Conservation (phyloP, 106 monocot genomes). For the Posidonia australis region DNA sequence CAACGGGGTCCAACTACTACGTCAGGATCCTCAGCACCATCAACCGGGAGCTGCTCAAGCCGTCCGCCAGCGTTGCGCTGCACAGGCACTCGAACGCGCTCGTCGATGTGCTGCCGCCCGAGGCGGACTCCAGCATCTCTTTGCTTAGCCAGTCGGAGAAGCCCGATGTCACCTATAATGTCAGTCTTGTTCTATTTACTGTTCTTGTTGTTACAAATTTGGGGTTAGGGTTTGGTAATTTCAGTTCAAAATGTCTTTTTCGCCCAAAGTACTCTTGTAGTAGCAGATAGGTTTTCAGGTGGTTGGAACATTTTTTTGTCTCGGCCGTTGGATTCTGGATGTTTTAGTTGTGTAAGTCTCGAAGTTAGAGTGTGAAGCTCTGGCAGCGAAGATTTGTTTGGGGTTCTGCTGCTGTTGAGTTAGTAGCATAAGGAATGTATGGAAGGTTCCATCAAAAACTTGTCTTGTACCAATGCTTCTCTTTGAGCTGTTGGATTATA, state of each 20-base stretch:
- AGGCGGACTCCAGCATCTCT: conserved; percentile 93
- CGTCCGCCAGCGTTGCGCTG: conserved; percentile 87
- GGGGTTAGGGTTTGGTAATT: not conserved
- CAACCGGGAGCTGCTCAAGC: conserved; percentile 86
- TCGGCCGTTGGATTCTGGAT: no score
- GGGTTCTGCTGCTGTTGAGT: no score
- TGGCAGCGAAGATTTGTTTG: no score
- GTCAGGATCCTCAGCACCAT: conserved; percentile 91
- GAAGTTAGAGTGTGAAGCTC: no score
- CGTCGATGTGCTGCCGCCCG: conserved; percentile 89
- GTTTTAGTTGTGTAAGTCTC: no score
- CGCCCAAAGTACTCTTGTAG: not conserved
- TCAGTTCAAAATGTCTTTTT: not conserved
- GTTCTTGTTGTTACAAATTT: not conserved
- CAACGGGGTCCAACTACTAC: conserved; percentile 96
- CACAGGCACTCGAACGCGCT: conserved; percentile 96
- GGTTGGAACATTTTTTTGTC: no score
- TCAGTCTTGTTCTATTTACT: conserved; percentile 11
- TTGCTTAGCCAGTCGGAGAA: conserved; percentile 66
- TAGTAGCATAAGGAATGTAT: no score
- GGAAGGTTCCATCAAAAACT: no score
- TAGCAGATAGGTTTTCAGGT: not conserved
- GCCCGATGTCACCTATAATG: conserved; percentile 63
- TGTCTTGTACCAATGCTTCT: no score
- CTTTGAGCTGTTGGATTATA: no score